Conservation (phyloP, 1,284 basidiomycete species). For the Leucoagaricus sp. region DNA sequence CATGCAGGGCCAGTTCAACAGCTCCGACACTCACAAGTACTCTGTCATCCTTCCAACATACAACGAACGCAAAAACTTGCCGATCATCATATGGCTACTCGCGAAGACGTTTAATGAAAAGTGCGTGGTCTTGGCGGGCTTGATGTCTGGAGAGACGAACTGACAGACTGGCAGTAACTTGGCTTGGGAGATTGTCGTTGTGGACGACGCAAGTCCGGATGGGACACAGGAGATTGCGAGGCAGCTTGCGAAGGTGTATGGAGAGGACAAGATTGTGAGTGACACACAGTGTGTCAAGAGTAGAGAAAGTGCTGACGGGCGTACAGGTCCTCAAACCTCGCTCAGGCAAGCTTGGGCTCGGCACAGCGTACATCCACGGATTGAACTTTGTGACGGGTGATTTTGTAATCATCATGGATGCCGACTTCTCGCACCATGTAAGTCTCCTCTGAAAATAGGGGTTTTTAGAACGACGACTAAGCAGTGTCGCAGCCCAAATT, state of each 20-base stretch:
- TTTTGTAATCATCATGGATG: conserved; percentile 97
- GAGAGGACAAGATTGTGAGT: conserved; percentile 80
- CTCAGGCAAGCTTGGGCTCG: conserved; percentile 86
- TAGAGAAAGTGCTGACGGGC: neutral
- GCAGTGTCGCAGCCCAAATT: conserved; percentile 72
- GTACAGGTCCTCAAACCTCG: conserved; percentile 77
- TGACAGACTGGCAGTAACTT: conserved; percentile 33
- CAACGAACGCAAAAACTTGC: conserved; percentile 91
- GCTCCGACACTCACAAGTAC: conserved; percentile 72
- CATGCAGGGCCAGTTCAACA: conserved; percentile 62
- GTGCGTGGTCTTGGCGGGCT: conserved; percentile 44
- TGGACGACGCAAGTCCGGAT: conserved; percentile 91
- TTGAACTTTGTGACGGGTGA: conserved; percentile 88
- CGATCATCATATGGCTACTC: conserved; percentile 83
- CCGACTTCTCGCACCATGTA: conserved; percentile 94
- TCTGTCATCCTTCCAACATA: conserved; percentile 92
- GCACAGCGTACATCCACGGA: conserved; percentile 94
- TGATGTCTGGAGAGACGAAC: neutral
- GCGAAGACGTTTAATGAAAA: conserved; percentile 74
- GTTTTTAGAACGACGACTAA: neutral
- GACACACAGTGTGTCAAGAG: neutral
- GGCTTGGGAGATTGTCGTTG: conserved; percentile 85
- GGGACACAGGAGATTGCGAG: conserved; percentile 87
- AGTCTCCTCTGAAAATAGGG: conserved; percentile 29
- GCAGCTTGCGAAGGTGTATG: conserved; percentile 78